Conservation (phyloP, 345 rosid genomes). For the Populus deltoides region DNA sequence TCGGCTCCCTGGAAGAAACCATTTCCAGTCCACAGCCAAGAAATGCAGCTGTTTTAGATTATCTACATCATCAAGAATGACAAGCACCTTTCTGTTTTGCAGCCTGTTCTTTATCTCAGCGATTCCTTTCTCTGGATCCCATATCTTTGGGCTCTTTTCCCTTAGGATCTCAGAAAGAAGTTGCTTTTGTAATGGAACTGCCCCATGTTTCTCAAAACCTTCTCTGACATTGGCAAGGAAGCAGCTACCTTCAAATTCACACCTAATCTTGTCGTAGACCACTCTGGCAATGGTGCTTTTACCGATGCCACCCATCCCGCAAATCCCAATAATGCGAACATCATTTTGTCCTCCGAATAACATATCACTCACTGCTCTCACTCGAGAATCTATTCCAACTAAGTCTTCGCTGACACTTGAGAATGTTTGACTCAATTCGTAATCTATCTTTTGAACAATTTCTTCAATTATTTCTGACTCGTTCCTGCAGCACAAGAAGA, state of each 20-base stretch:
- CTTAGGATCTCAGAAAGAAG: not conserved
- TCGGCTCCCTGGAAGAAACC: constrained; percentile 20
- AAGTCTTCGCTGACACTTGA: not conserved
- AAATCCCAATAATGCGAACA: constrained; percentile 7
- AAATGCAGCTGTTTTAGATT: not conserved
- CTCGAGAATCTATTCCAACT: not conserved
- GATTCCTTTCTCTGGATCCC: not conserved
- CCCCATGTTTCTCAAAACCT: not conserved
- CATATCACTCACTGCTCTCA: not conserved
- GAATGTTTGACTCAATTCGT: constrained; percentile 10
- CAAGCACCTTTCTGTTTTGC: not conserved
- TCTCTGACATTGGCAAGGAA: constrained; percentile 14
- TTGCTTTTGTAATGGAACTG: not conserved
- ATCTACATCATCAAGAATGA: constrained; percentile 17
- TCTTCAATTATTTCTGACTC: constrained; percentile 9
- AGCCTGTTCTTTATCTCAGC: constrained; percentile 6
- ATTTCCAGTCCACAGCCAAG: not conserved
- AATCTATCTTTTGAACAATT: not conserved
- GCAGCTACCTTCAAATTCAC: constrained; percentile 13
- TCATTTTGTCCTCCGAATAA: not conserved
- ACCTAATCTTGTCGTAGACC: not conserved
- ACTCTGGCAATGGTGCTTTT: constrained; percentile 13
- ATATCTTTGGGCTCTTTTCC: not conserved
- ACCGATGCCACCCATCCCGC: constrained; percentile 14
- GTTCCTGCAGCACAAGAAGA: not conserved